Base-by-base conservation (phyloP, 352 stramenopile genomes). In the Globisporangium middletonii region DNA sequence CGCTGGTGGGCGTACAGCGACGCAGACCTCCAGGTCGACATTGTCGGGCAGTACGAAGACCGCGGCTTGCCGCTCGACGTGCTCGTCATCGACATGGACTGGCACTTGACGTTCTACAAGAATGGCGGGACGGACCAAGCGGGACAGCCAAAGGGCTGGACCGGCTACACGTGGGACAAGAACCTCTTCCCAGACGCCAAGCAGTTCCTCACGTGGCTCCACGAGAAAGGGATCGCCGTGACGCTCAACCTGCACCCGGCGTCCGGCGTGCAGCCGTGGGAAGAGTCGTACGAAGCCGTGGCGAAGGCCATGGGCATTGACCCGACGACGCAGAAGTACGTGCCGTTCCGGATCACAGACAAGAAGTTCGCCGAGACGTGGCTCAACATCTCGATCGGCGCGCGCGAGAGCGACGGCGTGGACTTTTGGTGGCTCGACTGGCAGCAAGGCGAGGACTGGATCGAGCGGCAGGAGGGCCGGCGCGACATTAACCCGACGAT, bases 341-440 rank as follows among this genome's bases (percentile, higher is more conserved):
- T 76, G 18, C 65, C 68, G n/a, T 76, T 76, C 45, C 64, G 65
- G n/a, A 61, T 76, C 41, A 64, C 66, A 12, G 57, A 76, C 51
- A 64, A 70, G 45, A 64, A 57, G 28, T 76, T 72, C 27, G 59
- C 63, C 5, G 30, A 62, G 26, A 62, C 55, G 33, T 75, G 64
- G 64, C 55, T 75, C 54, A 67, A 60, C 18, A 38, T 70, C n/a
- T 65, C 64, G 1, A 62, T 75, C 16, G 57, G 62, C 37, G 47
- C 47, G 30, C 60, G 56, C 5, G 64, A 72, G 54, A 33, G 50
- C 18, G 64, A 75, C 16, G 68, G 68, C 33, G 60, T 82, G 42
- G 75, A 83, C 54, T 77, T 81, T 42, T 84, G 69, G 72, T 86
- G 75, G 75, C 79, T 82, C 19, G 75, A 86, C 44, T 86, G 75